A percentile compares a stretch with the other conserved stretches of the same genome.
Evolutionary conservation across 805 yeast genomes (phyloP).

Genomic region (Candida endomychidarum): DNA sequence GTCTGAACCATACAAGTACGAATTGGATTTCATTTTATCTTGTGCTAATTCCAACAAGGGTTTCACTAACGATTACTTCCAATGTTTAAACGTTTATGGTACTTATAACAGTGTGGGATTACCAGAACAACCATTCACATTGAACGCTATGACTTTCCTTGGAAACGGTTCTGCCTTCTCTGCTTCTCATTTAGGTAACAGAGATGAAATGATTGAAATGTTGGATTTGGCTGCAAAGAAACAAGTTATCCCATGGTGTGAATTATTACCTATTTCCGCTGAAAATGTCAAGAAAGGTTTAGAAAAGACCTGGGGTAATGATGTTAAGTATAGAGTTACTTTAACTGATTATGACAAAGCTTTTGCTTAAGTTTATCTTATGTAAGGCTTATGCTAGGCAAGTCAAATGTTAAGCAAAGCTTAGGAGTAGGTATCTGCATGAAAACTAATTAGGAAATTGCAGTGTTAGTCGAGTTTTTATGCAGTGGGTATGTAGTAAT

Average conservation of each 20-base stretch:
- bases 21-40: conserved; percentile 48
- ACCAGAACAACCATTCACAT: conserved; percentile 48
- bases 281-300: conserved; percentile 55
- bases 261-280: conserved; percentile 53
- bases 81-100: conserved; percentile 56
- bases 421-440: too few species aligned
- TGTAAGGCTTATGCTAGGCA: neutral
- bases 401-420: neutral
- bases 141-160: conserved; percentile 54
- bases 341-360: conserved; percentile 55
- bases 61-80: conserved; percentile 29
- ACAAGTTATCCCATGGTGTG: conserved; percentile 61
- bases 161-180: conserved; percentile 45
- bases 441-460: too few species aligned
- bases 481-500: too few species aligned
- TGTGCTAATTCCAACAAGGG: conserved; percentile 41
- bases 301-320: conserved; percentile 52
- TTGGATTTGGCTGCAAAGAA: conserved; percentile 62
- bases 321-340: conserved; percentile 64
- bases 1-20: conserved; percentile 14
- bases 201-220: conserved; percentile 65
- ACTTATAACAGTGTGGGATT: conserved; percentile 65
- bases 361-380: conserved; percentile 21
- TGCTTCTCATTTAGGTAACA: conserved; percentile 63
- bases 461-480: neutral